Conservation (phyloP, 169 alveolate genomes). For the Cryptosporidium bovis region DNA sequence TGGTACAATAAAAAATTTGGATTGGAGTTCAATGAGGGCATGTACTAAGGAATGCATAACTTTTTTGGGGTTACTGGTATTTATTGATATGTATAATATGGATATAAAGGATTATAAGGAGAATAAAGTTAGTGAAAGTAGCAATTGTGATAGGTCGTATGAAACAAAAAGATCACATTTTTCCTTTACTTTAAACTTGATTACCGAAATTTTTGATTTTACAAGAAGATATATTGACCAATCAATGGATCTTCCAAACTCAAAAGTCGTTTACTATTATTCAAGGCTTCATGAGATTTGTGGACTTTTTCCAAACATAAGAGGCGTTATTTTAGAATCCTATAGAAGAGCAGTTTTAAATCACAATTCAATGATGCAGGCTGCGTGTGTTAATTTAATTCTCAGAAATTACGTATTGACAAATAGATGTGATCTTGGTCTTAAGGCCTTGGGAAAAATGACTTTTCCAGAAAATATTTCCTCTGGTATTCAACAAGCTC, state of each 20-base stretch:
- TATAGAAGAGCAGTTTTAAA: constrained; percentile 89
- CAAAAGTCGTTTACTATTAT: constrained; percentile 85
- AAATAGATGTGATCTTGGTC: constrained; percentile 83
- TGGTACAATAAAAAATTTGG: constrained; percentile 6
- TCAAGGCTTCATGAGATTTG: constrained; percentile 89
- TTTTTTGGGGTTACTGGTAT: constrained; percentile 77
- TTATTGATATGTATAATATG: constrained; percentile 70
- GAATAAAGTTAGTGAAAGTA: not conserved
- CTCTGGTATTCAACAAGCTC: constrained; percentile 93
- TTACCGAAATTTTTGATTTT: constrained; percentile 10
- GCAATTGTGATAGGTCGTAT: constrained; percentile 7
- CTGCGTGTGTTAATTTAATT: constrained; percentile 90
- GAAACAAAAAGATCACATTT: constrained; percentile 11
- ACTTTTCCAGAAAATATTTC: constrained; percentile 89
- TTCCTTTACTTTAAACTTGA: constrained; percentile 3
- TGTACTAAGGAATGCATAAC: constrained; percentile 70
- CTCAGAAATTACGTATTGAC: constrained; percentile 87
- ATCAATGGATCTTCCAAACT: constrained; percentile 85
- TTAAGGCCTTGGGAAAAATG: constrained; percentile 80
- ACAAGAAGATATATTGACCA: constrained; percentile 68
- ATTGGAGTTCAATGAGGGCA: constrained; percentile 74
- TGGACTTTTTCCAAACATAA: constrained; percentile 82
- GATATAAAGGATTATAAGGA: constrained; percentile 11
- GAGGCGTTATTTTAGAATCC: constrained; percentile 80
- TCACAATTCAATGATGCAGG: constrained; percentile 87